Evolutionary conservation across 2,329 filamentous ascomycete species (phyloP).

Genomic region (Alternaria brassicae): DNA sequence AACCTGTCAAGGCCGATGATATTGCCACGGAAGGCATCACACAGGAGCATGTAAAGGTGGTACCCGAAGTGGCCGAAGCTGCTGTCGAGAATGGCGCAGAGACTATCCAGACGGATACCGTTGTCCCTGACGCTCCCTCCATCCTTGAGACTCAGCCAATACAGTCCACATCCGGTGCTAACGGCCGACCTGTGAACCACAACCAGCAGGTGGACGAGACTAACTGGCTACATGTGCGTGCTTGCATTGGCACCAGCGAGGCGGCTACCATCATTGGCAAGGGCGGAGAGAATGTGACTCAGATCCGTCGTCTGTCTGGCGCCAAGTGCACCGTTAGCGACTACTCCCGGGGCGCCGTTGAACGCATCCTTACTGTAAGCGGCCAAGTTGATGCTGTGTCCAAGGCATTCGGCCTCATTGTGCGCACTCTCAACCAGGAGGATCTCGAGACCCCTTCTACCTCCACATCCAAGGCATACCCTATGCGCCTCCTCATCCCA

Average conservation of each 20-base stretch:
- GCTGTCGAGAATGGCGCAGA: conserved; percentile 57
- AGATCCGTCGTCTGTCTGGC: conserved; percentile 92
- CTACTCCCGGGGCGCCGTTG: conserved; percentile 94
- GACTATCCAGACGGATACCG: conserved; percentile 73
- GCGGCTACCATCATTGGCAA: conserved; percentile 98
- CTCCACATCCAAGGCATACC: conserved; percentile 95
- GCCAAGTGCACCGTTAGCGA: conserved; percentile 99
- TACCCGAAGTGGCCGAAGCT: conserved; percentile 29
- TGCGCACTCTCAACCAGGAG: conserved; percentile 97
- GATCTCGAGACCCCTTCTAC: conserved; percentile 86
- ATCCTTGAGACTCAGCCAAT: conserved; percentile 64
- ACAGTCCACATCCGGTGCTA: conserved; percentile 62
- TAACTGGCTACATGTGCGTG: conserved; percentile 94
- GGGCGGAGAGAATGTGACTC: conserved; percentile 96
- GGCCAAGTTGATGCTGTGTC: conserved; percentile 95
- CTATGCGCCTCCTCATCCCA: conserved; percentile 90
- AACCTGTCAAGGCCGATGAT: conserved; percentile 46
- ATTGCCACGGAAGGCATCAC: conserved; percentile 45
- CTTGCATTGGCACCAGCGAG: conserved; percentile 96
- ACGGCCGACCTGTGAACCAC: conserved; percentile 58
- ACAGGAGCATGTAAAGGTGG: conserved; percentile 35
- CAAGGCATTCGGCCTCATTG: conserved; percentile 98
- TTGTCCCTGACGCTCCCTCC: conserved; percentile 67
- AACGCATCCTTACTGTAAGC: conserved; percentile 96
- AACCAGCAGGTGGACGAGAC: conserved; percentile 80